phyloP scores from a whole-genome alignment of 129 eudicot genomes.

The Escallonia rubra region DNA sequence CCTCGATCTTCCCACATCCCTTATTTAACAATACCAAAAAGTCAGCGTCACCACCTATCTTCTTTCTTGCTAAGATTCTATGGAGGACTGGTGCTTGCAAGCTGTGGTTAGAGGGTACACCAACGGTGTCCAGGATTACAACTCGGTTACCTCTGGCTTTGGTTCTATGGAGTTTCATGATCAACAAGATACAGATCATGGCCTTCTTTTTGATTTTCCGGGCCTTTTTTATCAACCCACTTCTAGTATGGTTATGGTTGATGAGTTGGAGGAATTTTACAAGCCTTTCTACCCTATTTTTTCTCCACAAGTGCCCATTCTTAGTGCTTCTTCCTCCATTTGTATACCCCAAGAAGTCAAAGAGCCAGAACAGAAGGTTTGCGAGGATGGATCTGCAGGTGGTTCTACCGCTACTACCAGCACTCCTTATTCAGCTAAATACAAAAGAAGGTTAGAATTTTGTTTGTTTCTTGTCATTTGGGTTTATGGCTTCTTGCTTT shows the following conservation, averaged over 20 bases:
- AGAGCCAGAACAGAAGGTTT: constrained; percentile 15
- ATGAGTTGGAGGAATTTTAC: constrained; percentile 55
- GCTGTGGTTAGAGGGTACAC: constrained; percentile 55
- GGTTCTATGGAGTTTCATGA: not conserved
- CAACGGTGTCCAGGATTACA: constrained; percentile 13
- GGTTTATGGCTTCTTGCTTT: not conserved
- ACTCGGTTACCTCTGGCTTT: constrained; percentile 3
- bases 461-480: not conserved
- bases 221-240: constrained; percentile 12
- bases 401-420: constrained; percentile 7
- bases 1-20: not conserved
- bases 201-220: constrained; percentile 22
- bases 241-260: not conserved
- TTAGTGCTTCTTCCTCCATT: constrained; percentile 9
- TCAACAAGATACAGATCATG: not conserved
- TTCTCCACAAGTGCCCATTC: constrained; percentile 9
- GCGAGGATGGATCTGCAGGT: constrained; percentile 18
- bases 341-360: constrained; percentile 12
- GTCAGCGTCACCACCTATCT: constrained; percentile 18
- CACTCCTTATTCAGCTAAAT: constrained; percentile 36
- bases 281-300: constrained; percentile 45
- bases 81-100: constrained; percentile 69
- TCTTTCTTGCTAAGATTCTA: constrained; percentile 1
- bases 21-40: constrained; percentile 5
- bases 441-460: constrained; percentile 45